A percentile compares a stretch with the other conserved stretches of the same genome.
These are phyloP conservation scores for Bruguiera parviflora DNA, from an alignment of 345 rosid species.

Conservation along the genomic window DNA sequence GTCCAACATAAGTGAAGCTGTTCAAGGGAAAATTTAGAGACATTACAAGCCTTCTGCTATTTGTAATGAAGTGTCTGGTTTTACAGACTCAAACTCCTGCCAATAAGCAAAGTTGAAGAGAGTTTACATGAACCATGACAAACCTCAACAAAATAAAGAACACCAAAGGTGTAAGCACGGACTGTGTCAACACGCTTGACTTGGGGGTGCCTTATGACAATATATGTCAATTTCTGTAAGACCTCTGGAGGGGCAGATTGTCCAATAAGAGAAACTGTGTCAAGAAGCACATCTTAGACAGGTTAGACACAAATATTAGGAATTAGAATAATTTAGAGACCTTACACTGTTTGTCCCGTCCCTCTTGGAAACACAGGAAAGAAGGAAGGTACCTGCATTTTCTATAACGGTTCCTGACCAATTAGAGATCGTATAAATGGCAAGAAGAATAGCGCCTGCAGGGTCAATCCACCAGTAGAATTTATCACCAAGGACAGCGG, in stretches of 20 bases:
- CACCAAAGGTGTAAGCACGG: constrained; percentile 91
- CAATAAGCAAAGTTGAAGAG: background rate
- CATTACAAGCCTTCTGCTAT: too few species aligned
- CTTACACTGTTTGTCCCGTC: background rate
- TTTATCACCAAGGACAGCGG: constrained; percentile 78
- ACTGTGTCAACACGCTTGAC: constrained; percentile 85
- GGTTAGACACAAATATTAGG: background rate
- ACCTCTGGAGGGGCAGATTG: constrained; percentile 87
- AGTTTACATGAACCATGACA: constrained; percentile 9
- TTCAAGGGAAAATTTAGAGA: too few species aligned
- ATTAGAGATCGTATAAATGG: constrained; percentile 75
- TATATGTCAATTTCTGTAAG: constrained; percentile 72
- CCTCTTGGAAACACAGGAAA: background rate
- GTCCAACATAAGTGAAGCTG: too few species aligned
- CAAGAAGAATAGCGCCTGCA: constrained; percentile 72
- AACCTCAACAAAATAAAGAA: constrained; percentile 92
- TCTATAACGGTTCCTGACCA: constrained; percentile 93
- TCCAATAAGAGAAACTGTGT: constrained; percentile 79
- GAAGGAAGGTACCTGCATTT: constrained; percentile 57
- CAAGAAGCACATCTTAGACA: constrained; percentile 2
- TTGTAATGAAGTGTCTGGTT: background rate
- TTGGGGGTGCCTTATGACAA: constrained; percentile 62
- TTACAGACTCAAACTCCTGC: background rate
- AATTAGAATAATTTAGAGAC: background rate
- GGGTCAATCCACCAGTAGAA: constrained; percentile 95